A percentile compares a stretch with the other conserved stretches of the same genome.
phyloP scores from a whole-genome alignment of 805 yeast species.

The Yamadazyma phyllophila region DNA sequence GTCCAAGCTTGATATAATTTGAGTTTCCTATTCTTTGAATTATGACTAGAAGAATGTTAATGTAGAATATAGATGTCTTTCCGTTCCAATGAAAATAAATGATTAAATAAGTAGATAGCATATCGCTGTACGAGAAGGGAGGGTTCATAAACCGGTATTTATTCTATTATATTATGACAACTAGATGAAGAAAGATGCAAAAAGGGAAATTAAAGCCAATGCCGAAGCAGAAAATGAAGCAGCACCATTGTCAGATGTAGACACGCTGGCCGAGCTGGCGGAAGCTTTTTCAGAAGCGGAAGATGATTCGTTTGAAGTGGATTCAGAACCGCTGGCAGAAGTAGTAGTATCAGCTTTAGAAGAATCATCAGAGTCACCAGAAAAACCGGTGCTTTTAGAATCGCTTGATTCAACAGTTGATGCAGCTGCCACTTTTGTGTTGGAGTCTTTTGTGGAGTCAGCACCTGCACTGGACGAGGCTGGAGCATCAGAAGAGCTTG shows the following conservation, averaged over 20 bases:
- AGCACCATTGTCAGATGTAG: slow-evolving; percentile 4
- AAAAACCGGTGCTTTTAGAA: too few species aligned
- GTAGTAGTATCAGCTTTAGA: too few species aligned
- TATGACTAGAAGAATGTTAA: background rate
- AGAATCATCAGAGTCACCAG: too few species aligned
- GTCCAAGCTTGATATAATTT: slow-evolving; percentile 16
- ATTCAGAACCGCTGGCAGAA: too few species aligned
- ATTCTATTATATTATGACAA: too few species aligned
- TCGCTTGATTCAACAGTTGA: background rate
- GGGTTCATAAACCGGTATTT: too few species aligned
- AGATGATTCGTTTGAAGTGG: slow-evolving; percentile 1
- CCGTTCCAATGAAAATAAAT: background rate
- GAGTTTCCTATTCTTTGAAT: background rate
- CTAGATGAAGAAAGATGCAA: slow-evolving; percentile 7
- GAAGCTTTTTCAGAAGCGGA: background rate
- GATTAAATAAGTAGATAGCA: background rate
- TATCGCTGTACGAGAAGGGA: too few species aligned
- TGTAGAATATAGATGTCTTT: background rate
- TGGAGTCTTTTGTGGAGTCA: background rate
- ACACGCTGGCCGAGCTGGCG: background rate
- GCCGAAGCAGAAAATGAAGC: slow-evolving; percentile 1
- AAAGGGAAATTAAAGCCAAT: slow-evolving; percentile 3
- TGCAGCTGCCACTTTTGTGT: background rate
- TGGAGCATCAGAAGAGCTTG: background rate
- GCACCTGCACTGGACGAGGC: slow-evolving; percentile 1